phyloP scores from a whole-genome alignment of 805 yeast genomes.

The Sugiyamaella qingdaonensis region DNA sequence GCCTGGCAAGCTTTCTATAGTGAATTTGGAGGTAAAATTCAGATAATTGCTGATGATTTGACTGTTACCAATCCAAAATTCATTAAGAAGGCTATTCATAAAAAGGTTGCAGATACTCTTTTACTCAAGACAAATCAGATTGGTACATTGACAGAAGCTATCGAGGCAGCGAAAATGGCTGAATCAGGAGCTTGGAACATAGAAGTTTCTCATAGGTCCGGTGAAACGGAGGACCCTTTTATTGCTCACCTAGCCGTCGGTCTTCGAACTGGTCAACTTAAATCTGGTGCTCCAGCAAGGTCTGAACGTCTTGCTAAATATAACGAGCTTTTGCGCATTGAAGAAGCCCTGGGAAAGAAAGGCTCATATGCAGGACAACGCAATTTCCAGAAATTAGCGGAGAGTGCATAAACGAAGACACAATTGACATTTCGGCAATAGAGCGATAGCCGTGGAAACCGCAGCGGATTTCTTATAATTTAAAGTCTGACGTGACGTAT shows the following conservation, averaged over 20 bases:
- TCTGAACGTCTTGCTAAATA: conserved; percentile 99
- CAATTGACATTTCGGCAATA: too few species aligned
- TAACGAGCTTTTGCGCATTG: conserved; percentile 97
- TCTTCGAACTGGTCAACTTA: conserved; percentile 97
- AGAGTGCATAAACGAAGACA: too few species aligned
- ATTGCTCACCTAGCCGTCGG: conserved; percentile 98
- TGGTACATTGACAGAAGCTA: conserved; percentile 94
- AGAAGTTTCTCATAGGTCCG: conserved; percentile 99
- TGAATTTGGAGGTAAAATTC: conserved; percentile 49
- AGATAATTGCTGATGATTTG: conserved; percentile 96
- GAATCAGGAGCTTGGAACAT: conserved; percentile 98
- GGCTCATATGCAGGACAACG: conserved; percentile 86
- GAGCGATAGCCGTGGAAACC: too few species aligned
- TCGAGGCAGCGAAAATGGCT: conserved; percentile 93
- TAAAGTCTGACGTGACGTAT: too few species aligned
- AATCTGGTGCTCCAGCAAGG: conserved; percentile 99
- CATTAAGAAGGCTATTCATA: conserved; percentile 92
- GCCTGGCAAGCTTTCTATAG: conserved; percentile 90
- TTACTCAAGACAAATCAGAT: conserved; percentile 98
- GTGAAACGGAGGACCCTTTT: conserved; percentile 98
- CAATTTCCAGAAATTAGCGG: too few species aligned
- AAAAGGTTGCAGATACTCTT: conserved; percentile 92
- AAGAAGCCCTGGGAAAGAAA: conserved; percentile 97
- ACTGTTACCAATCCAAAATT: conserved; percentile 97
- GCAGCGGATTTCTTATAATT: too few species aligned